Evolutionary conservation across 139 green algal genomes (phyloP), one percentile per base, ranked within the genome.

Genomic region (Nannochloris sp.): DNA sequence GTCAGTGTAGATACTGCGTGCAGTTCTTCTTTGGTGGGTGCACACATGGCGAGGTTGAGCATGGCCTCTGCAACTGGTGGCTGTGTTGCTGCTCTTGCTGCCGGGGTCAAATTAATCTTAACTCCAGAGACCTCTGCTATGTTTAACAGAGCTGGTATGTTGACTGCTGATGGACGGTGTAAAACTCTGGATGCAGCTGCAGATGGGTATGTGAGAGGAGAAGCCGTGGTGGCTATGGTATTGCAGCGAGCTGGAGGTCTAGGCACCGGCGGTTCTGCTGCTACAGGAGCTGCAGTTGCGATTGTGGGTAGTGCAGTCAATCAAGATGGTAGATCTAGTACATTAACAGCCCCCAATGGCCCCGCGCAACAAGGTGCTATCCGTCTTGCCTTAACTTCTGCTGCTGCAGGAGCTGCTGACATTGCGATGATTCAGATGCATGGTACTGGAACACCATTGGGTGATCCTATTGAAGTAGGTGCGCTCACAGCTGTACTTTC

Each of bases 391-490:
- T 68, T 93, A 36, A 57, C 27, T 4, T 63, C 51, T 6, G 14
- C 77, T 8, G 12, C 6, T 12, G 9, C 75, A 4, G 12, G 30
- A 10, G 10, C 24, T 14, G 32, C 38, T 3, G 54, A 71, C 4
- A 29, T 90, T 6, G 7, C 4, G 4, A 72, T 51, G 1, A 54
- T 92, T 47, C 78, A 84, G 15, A 83, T 92, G 77, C 88, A 95
- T 54, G 87, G 87, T 71, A 95, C 87, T 13, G 85, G 84, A 27
- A 92, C 87, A 1, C 39, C 79, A 6, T 79, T 92, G 37, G 82
- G 89, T 15, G 88, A 95, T 54, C 83, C 86, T 54, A 90, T 95
- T 33, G 89, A 95, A 71, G 72, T 90, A 0, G 83, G 86, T 19
- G 87, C 84, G 8, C 58, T 78, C 35, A 38, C 51, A 19, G 68